Conservation (phyloP, 2,329 filamentous ascomycete genomes). For the Trichoderma koningiopsis region DNA sequence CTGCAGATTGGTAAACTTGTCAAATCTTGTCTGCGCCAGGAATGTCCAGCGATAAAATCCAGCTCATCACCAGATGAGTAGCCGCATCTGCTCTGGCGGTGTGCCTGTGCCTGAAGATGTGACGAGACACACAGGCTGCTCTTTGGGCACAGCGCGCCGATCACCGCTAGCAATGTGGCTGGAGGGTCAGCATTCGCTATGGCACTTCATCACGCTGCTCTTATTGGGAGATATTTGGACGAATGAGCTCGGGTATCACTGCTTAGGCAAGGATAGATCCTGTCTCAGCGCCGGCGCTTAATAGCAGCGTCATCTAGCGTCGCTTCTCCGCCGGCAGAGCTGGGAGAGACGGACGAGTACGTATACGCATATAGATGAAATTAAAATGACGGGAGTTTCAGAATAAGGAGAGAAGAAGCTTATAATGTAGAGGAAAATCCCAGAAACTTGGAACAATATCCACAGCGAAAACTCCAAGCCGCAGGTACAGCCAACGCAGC, state of each 20-base stretch:
- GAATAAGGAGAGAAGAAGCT: not conserved
- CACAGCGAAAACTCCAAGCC: not conserved
- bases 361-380: not conserved
- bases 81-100: conserved; percentile 12
- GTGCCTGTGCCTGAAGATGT: conserved; percentile 22
- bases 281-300: conserved; percentile 8
- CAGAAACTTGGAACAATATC: not conserved
- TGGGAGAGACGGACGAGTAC: not conserved
- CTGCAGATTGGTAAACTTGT: not conserved
- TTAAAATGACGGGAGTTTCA: not conserved
- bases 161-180: conserved; percentile 22
- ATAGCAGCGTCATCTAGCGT: not conserved
- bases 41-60: not conserved
- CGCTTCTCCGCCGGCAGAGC: not conserved
- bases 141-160: not conserved
- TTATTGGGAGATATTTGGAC: conserved; percentile 18
- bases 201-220: not conserved
- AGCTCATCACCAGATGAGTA: not conserved
- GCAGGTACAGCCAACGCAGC: not conserved
- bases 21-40: not conserved
- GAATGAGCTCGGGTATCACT: conserved; percentile 13
- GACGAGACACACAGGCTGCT: conserved; percentile 10
- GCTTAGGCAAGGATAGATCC: conserved; percentile 11
- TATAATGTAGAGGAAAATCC: not conserved
- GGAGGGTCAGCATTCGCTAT: not conserved